Conservation (phyloP, 1,139 yeast species). For the Hansenula sp. region DNA sequence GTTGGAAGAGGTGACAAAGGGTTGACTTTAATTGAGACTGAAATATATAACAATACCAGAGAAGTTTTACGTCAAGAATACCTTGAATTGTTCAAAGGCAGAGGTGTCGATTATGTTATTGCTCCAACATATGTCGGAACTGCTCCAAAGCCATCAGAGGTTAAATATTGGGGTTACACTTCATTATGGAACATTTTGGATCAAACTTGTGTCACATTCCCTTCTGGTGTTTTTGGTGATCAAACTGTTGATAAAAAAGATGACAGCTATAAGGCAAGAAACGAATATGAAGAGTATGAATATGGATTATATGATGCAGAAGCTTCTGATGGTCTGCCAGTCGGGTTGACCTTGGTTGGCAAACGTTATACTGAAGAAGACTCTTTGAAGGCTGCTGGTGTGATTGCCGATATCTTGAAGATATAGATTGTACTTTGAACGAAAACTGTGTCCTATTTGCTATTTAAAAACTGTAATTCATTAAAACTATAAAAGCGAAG, state of each 20-base stretch:
- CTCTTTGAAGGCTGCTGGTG: slow-evolving; percentile 39
- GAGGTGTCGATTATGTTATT: slow-evolving; percentile 63
- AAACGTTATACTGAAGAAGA: slow-evolving; percentile 52
- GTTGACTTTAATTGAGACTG: slow-evolving; percentile 40
- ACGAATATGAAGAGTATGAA: slow-evolving; percentile 23
- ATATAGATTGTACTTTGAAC: no score
- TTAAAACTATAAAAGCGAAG: no score
- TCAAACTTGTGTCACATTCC: slow-evolving; percentile 57
- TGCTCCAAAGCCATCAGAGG: slow-evolving; percentile 64
- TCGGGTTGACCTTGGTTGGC: slow-evolving; percentile 47
- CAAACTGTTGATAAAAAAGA: slow-evolving; percentile 22
- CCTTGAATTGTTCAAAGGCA: slow-evolving; percentile 44
- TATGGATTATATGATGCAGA: slow-evolving; percentile 30
- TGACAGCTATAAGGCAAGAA: slow-evolving; percentile 23
- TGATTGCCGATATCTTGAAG: no score
- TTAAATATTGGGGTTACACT: slow-evolving; percentile 76
- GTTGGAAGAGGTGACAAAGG: slow-evolving; percentile 53
- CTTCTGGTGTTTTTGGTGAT: slow-evolving; percentile 60
- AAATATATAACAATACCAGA: slow-evolving; percentile 45
- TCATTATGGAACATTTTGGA: slow-evolving; percentile 64
- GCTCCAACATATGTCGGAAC: slow-evolving; percentile 70
- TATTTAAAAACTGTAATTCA: no score
- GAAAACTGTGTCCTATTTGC: no score
- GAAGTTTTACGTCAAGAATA: slow-evolving; percentile 55
- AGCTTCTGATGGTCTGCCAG: slow-evolving; percentile 45